Evolutionary conservation across 2,329 filamentous ascomycete genomes (phyloP).

Genomic region (Verticillium nonalfalfae): DNA sequence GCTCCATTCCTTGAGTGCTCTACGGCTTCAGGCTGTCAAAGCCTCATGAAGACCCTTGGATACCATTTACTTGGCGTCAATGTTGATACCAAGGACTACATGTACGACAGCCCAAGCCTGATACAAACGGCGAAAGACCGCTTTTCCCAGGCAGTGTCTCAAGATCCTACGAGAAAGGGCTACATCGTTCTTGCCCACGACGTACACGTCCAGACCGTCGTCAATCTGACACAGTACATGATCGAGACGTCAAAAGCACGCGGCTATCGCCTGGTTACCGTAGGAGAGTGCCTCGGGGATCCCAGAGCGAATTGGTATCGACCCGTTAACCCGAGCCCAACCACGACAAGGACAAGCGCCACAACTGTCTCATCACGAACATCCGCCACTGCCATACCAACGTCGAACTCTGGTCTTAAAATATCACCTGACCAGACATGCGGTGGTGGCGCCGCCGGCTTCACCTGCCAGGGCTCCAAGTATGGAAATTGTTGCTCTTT

Average conservation of each 20-base stretch:
- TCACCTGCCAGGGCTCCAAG: conserved; percentile 26
- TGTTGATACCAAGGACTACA: conserved; percentile 57
- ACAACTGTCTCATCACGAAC: conserved; percentile 8
- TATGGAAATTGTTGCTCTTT: conserved; percentile 33
- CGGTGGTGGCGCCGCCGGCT: conserved; percentile 22
- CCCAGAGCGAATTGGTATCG: conserved; percentile 47
- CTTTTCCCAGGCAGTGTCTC: conserved; percentile 29
- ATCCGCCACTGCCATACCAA: conserved; percentile 3
- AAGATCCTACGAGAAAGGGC: conserved; percentile 16
- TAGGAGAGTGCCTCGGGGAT: conserved; percentile 52
- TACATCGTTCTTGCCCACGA: conserved; percentile 40
- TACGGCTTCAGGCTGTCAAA: conserved; percentile 7
- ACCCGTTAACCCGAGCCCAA: conserved; percentile 10
- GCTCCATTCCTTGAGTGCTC: conserved; percentile 27
- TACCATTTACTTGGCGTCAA: conserved; percentile 53
- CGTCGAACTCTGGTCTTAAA: conserved; percentile 8
- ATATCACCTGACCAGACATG: conserved; percentile 28
- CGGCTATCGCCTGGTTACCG: conserved; percentile 42
- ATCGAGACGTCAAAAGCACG: conserved; percentile 28
- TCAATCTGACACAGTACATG: conserved; percentile 31
- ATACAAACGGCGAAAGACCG: conserved; percentile 36
- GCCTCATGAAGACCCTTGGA: conserved; percentile 27
- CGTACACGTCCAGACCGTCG: conserved; percentile 27
- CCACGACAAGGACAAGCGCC: conserved; percentile 5
- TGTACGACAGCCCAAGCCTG: conserved; percentile 38